Evolutionary conservation across 192 early-diverging fungal species (phyloP).

Genomic region (Fimicolochytrium jonesii): DNA sequence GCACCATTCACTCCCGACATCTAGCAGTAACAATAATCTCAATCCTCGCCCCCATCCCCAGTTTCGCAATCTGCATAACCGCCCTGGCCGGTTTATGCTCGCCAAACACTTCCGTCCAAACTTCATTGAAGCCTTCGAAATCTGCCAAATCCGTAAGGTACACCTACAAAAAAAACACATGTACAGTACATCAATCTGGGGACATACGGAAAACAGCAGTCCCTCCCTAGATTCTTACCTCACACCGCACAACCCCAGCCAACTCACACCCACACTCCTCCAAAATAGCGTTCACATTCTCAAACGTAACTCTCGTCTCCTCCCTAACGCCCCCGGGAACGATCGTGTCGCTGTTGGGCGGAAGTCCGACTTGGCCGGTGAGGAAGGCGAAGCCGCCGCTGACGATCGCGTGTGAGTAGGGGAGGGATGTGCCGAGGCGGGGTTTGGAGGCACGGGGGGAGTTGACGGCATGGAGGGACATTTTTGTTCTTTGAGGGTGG

Average conservation of each 20-base stretch:
- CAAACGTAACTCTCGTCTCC: neutral
- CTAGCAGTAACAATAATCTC: no score
- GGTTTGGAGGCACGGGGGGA: neutral
- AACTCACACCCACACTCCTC: neutral
- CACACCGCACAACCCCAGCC: neutral
- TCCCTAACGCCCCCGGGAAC: neutral
- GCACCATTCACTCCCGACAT: no score
- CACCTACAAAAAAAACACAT: no score
- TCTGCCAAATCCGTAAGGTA: neutral
- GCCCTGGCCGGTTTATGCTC: neutral
- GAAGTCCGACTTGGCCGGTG: neutral
- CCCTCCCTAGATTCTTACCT: no score
- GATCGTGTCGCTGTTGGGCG: neutral
- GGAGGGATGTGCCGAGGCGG: neutral
- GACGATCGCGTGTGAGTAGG: neutral
- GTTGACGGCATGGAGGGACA: no score
- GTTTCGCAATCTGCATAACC: slow-evolving; percentile 2
- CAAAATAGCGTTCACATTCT: neutral
- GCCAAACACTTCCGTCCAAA: neutral
- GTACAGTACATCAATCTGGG: no score
- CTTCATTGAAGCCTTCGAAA: neutral
- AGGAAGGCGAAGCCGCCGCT: neutral
- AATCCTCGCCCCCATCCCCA: no score
- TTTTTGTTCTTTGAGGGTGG: no score
- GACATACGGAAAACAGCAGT: no score